Conservation (phyloP, 2,329 filamentous ascomycete species). For the Ophiostoma piceae region DNA sequence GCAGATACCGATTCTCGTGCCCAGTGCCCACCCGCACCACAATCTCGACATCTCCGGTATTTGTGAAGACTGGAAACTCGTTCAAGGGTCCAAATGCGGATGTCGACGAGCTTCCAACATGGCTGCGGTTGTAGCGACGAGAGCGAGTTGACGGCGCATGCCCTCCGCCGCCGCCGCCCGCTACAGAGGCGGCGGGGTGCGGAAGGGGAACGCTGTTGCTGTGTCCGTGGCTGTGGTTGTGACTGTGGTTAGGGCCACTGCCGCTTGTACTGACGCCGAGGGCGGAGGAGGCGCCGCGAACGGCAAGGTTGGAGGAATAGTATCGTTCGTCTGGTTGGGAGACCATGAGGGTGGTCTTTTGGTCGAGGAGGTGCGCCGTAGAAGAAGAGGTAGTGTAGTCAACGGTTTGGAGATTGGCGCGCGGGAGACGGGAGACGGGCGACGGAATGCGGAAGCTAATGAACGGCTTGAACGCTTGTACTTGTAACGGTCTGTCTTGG, state of each 20-base stretch:
- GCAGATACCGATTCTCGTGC: slow-evolving; percentile 75
- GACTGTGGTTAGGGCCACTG: slow-evolving; percentile 12
- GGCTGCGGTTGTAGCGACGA: slow-evolving; percentile 67
- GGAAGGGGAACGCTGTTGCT: slow-evolving; percentile 28
- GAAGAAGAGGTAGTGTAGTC: neutral
- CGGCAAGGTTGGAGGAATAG: slow-evolving; percentile 32
- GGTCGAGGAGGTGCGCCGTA: slow-evolving; percentile 8
- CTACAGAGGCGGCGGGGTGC: slow-evolving; percentile 22
- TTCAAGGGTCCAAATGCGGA: slow-evolving; percentile 62
- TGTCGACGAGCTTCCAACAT: slow-evolving; percentile 58
- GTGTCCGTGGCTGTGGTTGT: slow-evolving; percentile 20
- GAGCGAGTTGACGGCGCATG: slow-evolving; percentile 25
- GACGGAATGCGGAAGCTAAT: neutral
- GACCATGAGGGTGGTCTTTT: slow-evolving; percentile 33
- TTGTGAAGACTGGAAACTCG: slow-evolving; percentile 86
- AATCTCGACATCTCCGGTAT: slow-evolving; percentile 91
- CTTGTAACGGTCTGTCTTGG: neutral
- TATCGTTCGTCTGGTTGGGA: slow-evolving; percentile 33
- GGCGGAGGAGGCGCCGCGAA: slow-evolving; percentile 35
- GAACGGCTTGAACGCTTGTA: neutral
- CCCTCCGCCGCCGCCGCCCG: slow-evolving; percentile 11
- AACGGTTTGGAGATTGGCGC: neutral
- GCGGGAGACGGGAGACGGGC: neutral
- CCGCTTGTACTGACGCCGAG: slow-evolving; percentile 27
- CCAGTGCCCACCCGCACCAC: slow-evolving; percentile 60